Evolutionary conservation across 331 rosid species (phyloP), one percentile per base, ranked within the genome.

Genomic region (Prunus yedoensis): DNA sequence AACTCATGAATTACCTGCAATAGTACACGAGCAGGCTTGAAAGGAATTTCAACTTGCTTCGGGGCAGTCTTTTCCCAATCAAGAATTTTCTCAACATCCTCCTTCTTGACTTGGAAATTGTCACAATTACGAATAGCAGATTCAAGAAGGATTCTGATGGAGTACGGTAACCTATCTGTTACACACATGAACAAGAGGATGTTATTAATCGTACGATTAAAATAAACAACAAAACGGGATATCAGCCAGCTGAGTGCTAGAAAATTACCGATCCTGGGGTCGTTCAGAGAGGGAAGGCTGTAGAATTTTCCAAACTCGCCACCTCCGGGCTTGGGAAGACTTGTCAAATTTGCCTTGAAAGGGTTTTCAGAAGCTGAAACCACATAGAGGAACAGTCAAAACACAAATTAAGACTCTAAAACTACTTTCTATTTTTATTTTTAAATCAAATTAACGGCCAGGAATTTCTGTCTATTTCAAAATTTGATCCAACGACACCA

Each of bases 21-120:
- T 58, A 94, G 92, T 62, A 94, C 98, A 78, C 98, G 98, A 17
- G 98, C 96, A 30, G 98, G 98, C 87, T 94, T 94, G 83, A 94
- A 94, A 27, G 97, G 94, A 81, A 94, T 94, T 82, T 94, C 98
- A 59, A 89, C 98, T 86, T 87, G 98, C 85, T 90, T 91, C 0
- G 89, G 82, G 38, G 89, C 83, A 54, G 77, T 74, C 57, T 79
- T 88, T 79, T 94, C 98, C 98, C 98, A 91, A 68, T 94, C 96
- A 50, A 90, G 70, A 83, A 94, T 94, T 79, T 94, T 94, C 83
- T 91, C 98, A 58, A 94, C 94, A 81, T 94, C 98, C 77, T 91
- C 93, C 79, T 91, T 91, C 27, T 81, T 87, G 35, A 94, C 96
- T 87, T 91, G 94, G 84, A 95, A 94, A 76, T 87, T 86, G 79